Base-by-base conservation (phyloP, 257 asterid genomes). In the Ophiorrhiza pumila region DNA sequence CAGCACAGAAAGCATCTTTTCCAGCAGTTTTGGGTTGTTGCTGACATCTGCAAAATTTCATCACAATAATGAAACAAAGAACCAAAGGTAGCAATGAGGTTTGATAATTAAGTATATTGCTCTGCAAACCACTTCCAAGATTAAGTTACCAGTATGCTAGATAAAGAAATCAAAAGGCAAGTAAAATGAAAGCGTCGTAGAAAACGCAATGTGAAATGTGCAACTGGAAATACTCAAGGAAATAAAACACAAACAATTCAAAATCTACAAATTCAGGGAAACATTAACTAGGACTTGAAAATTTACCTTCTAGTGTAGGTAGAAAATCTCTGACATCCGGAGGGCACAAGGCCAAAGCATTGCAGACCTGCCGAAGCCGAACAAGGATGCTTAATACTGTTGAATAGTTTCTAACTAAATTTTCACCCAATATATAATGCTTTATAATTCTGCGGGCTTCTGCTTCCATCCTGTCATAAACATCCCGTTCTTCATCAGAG, bases 361-460 rank as follows among this genome's bases (percentile, higher is more conserved):
- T 77, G 85, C 96, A 92, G 60, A 89, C 80, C 77, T 90, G 97
- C 32, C 97, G 96, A 74, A 92, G 92, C 41, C 97, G 89, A 13
- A 90, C 70, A 65, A 92, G 88, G 78, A 87, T 82, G 86, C 93
- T 85, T 18, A 90, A 91, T 37, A 90, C 86, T 10, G 86, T 87
- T 69, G 84, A 83, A 77, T 90, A 90, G 43, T 83, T 78, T 77
- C 71, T 82, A 47, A 76, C 68, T 5, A 80, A 70, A 76, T 75
- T 81, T 25, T 76, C 87, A 58, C 80, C 79, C 27, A 80, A 74
- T 6, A 90, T 77, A 68, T 84, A 92, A 61, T 71, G 76, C 46
- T 74, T 70, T 71, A 90, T 83, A 62, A 90, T 59, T 50, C 68
- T 82, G 81, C 65, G 80, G 49, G 91, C 97, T 80, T 85, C 92